Evolutionary conservation across 148 eudicot genomes (phyloP).

Genomic region (Chenopodium suecicum): DNA sequence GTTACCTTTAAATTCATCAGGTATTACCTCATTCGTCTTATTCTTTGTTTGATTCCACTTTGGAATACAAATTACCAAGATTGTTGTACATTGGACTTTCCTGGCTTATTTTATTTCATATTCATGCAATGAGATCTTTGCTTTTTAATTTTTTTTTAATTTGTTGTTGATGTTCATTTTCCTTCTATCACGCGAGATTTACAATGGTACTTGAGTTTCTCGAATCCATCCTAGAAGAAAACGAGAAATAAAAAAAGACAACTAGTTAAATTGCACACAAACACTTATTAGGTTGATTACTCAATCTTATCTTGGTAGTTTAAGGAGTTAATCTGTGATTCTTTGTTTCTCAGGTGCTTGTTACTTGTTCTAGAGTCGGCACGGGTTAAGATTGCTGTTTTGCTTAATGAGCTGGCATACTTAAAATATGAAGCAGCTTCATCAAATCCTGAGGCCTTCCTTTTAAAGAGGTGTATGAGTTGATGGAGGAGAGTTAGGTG

Average conservation of each 20-base stretch:
- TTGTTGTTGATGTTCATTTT: too few relatives aligned
- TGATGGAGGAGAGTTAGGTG: too few relatives aligned
- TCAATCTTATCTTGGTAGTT: neutral
- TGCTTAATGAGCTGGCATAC: constrained; percentile 84
- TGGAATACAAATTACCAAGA: neutral
- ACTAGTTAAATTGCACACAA: neutral
- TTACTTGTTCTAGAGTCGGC: constrained; percentile 87
- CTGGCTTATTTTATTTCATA: neutral
- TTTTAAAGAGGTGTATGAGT: constrained; percentile 33
- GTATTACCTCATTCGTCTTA: constrained; percentile 32
- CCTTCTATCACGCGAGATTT: neutral
- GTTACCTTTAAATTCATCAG: constrained; percentile 96
- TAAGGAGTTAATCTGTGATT: neutral
- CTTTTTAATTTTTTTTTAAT: too few relatives aligned
- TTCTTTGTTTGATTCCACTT: neutral
- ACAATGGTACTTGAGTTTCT: neutral
- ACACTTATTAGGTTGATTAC: neutral
- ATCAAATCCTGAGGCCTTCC: constrained; percentile 43
- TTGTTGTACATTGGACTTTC: neutral
- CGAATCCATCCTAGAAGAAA: neutral
- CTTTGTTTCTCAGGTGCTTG: constrained; percentile 58
- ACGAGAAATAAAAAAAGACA: too few relatives aligned
- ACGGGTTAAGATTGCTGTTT: constrained; percentile 84
- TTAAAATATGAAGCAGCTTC: constrained; percentile 70
- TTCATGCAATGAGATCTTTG: neutral